phyloP scores from a whole-genome alignment of 2,329 filamentous ascomycete genomes.

The Phoma sp. region DNA sequence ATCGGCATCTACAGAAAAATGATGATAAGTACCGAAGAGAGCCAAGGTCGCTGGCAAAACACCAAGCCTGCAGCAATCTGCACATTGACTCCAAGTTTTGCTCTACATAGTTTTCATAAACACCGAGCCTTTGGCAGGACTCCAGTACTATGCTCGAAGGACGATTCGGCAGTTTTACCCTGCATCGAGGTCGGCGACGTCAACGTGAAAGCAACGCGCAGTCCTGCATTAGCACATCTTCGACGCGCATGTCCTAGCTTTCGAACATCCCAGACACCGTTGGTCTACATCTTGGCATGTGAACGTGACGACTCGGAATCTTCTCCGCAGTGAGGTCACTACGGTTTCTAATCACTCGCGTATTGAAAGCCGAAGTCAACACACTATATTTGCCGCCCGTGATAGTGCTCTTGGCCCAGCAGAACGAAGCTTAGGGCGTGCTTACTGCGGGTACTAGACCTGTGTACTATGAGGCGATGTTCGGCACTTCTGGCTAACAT shows the following conservation, averaged over 20 bases:
- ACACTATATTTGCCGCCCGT: not conserved
- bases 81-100: no score
- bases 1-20: no score
- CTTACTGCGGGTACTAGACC: not conserved
- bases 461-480: not conserved
- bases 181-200: not conserved
- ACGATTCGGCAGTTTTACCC: not conserved
- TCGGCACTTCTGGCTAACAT: not conserved
- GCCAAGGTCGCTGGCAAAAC: no score
- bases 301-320: not conserved
- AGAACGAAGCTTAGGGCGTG: not conserved
- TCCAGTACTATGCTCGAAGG: no score
- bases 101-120: no score
- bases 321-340: not conserved
- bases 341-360: not conserved
- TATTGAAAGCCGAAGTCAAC: no score
- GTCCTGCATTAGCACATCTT: not conserved
- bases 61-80: no score
- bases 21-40: no score
- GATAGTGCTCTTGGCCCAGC: not conserved
- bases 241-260: not conserved
- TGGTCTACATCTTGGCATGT: not conserved
- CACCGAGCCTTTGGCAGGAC: no score
- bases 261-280: not conserved
- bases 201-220: not conserved